Evolutionary conservation across 306 rosid species (phyloP).

Genomic region (Mimosa pudica): DNA sequence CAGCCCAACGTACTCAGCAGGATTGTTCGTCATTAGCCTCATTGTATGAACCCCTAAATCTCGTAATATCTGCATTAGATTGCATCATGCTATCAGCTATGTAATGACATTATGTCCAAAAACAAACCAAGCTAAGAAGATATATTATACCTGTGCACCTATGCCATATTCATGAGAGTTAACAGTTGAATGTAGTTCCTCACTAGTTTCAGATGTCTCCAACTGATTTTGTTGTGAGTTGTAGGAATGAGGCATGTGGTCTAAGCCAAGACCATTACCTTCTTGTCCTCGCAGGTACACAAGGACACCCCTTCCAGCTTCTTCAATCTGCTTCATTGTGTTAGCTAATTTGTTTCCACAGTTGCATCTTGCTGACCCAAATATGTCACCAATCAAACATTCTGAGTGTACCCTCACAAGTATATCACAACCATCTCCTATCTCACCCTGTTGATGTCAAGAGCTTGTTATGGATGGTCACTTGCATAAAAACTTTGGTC

Average conservation of each 20-base stretch:
- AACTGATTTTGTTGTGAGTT: slow-evolving; percentile 48
- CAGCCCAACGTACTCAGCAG: slow-evolving; percentile 42
- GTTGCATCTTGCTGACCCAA: slow-evolving; percentile 73
- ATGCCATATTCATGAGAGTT: slow-evolving; percentile 71
- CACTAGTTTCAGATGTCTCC: slow-evolving; percentile 59
- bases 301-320: slow-evolving; percentile 67
- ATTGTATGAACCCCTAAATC: slow-evolving; percentile 52
- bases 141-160: slow-evolving; percentile 62
- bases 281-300: slow-evolving; percentile 77
- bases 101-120: not conserved
- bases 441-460: slow-evolving; percentile 57
- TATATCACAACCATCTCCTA: slow-evolving; percentile 63
- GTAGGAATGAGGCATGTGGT: slow-evolving; percentile 62
- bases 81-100: slow-evolving; percentile 4
- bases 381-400: slow-evolving; percentile 74
- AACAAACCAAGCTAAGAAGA: not conserved
- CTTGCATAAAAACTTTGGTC: not conserved
- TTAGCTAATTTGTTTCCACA: slow-evolving; percentile 66
- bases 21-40: slow-evolving; percentile 52
- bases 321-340: slow-evolving; percentile 77
- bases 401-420: slow-evolving; percentile 78
- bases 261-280: slow-evolving; percentile 72
- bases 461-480: not conserved
- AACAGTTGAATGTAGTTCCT: slow-evolving; percentile 55
- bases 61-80: slow-evolving; percentile 46